Percentiles rank a stretch among this genome's conserved stretches.
Evolutionary conservation across 306 rosid genomes (phyloP).

Genomic region (Mimosa bimucronata): DNA sequence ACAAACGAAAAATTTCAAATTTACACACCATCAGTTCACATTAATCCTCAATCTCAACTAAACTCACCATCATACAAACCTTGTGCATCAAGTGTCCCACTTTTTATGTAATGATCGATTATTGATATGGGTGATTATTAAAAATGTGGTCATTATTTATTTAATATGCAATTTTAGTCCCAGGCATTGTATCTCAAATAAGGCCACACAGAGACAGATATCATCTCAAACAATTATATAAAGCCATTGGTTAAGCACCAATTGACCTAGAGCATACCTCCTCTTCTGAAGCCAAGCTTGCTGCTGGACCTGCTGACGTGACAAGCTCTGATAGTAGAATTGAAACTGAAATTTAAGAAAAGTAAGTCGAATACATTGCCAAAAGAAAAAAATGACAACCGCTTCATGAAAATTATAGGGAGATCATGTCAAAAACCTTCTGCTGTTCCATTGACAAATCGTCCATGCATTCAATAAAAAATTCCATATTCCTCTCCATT

Average conservation of each 20-base stretch:
- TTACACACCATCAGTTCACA: neutral
- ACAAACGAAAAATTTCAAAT: neutral
- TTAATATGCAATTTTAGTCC: neutral
- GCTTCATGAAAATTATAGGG: slow-evolving; percentile 22
- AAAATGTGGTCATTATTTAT: neutral
- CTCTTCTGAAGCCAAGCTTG: slow-evolving; percentile 99
- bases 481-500: slow-evolving; percentile 90
- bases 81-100: neutral
- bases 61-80: neutral
- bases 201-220: neutral
- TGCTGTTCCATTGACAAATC: slow-evolving; percentile 92
- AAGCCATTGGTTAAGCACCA: neutral
- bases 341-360: slow-evolving; percentile 67
- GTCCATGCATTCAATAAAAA: slow-evolving; percentile 96
- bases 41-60: neutral
- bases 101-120: neutral
- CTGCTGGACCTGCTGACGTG: slow-evolving; percentile 97
- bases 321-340: slow-evolving; percentile 75
- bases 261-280: slow-evolving; percentile 55
- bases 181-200: neutral
- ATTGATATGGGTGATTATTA: neutral
- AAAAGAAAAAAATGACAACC: slow-evolving; percentile 4
- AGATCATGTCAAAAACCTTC: slow-evolving; percentile 60
- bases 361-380: slow-evolving; percentile 29
- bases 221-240: neutral